Conservation (phyloP, 164 flowering plant genomes). For the Sextonia rubra region DNA sequence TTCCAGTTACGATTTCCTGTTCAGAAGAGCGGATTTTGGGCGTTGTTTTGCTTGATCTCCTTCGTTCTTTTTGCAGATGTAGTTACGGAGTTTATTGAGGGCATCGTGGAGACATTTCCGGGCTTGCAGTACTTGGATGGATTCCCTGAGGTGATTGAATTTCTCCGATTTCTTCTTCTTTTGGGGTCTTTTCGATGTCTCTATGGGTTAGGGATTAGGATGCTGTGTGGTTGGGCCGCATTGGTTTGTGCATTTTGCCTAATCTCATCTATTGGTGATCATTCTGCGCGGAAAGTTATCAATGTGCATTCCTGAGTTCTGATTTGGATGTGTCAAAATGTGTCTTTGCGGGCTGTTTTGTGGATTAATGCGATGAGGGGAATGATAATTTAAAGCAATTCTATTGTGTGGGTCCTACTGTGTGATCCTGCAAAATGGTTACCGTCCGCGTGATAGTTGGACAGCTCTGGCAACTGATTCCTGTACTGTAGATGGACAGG, state of each 20-base stretch:
- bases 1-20: background rate
- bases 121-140: constrained; percentile 89
- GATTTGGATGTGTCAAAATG: too few species aligned
- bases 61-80: constrained; percentile 49
- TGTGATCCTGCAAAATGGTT: too few species aligned
- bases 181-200: background rate
- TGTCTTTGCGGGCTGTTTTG: too few species aligned
- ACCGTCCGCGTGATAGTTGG: background rate
- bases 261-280: too few species aligned
- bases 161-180: background rate
- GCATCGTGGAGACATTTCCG: constrained; percentile 87
- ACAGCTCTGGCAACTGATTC: background rate
- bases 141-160: constrained; percentile 63
- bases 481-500: background rate
- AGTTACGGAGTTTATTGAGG: constrained; percentile 90
- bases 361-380: too few species aligned
- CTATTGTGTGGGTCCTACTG: too few species aligned
- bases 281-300: too few species aligned
- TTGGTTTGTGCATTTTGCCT: background rate
- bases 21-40: background rate
- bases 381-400: too few species aligned
- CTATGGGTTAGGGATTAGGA: background rate
- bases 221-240: background rate
- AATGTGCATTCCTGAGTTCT: too few species aligned
- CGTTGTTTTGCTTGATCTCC: background rate